phyloP scores from a whole-genome alignment of 1,284 basidiomycete genomes.

The Xerocomus minutiporus region DNA sequence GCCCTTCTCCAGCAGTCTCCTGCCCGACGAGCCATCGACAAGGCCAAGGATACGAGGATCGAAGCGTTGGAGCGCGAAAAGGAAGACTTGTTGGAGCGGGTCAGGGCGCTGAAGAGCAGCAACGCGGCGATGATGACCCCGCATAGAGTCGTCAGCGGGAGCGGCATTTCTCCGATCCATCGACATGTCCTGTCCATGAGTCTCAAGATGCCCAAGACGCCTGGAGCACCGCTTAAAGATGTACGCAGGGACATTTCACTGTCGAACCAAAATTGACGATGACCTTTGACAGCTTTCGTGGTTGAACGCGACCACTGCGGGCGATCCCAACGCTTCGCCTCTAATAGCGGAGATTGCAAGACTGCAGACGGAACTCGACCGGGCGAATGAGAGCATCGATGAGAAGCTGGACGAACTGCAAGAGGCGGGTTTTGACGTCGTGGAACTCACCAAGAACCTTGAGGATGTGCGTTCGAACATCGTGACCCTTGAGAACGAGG shows the following conservation, averaged over 20 bases:
- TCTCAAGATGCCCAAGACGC: slow-evolving; percentile 65
- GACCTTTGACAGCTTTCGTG: slow-evolving; percentile 54
- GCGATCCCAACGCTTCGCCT: slow-evolving; percentile 50
- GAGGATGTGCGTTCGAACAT: slow-evolving; percentile 63
- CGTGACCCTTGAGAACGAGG: slow-evolving; percentile 58
- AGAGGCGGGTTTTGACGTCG: slow-evolving; percentile 67
- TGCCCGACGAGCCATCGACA: slow-evolving; percentile 68
- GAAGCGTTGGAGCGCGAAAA: slow-evolving; percentile 72
- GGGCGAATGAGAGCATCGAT: slow-evolving; percentile 77
- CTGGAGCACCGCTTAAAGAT: slow-evolving; percentile 71
- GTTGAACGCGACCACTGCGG: slow-evolving; percentile 53
- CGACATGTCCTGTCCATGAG: slow-evolving; percentile 66
- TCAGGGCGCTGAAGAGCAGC: slow-evolving; percentile 52
- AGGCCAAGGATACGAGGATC: slow-evolving; percentile 68
- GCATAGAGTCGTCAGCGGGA: slow-evolving; percentile 46
- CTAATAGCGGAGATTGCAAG: slow-evolving; percentile 61
- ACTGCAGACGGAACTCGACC: slow-evolving; percentile 66
- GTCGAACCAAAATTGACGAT: slow-evolving; percentile 6
- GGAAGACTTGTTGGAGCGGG: slow-evolving; percentile 66
- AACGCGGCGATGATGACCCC: slow-evolving; percentile 53
- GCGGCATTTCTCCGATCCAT: slow-evolving; percentile 66
- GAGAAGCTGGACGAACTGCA: slow-evolving; percentile 80
- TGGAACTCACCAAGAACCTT: slow-evolving; percentile 64
- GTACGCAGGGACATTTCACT: slow-evolving; percentile 39
- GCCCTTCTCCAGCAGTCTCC: slow-evolving; percentile 68